These are phyloP conservation scores for Magnaporthales sp. DNA, from an alignment of 2,329 filamentous ascomycete species.

Conservation along the genomic window DNA sequence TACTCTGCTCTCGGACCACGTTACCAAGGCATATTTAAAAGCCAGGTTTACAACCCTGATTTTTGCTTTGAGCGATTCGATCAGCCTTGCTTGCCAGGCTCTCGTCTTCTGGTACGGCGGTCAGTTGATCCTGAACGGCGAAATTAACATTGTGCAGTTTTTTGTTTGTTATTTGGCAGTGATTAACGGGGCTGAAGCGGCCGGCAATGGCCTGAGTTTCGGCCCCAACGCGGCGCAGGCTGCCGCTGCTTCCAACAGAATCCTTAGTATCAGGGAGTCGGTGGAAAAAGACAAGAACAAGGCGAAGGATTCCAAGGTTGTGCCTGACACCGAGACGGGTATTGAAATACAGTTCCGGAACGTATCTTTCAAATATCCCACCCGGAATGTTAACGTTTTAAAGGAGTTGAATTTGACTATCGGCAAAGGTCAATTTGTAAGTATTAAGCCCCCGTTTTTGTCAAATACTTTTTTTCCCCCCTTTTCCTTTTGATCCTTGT, in stretches of 20 bases:
- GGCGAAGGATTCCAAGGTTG: conserved; percentile 14
- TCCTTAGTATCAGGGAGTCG: conserved; percentile 41
- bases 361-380: conserved; percentile 53
- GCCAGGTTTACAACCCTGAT: conserved; percentile 54
- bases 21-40: conserved; percentile 49
- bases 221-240: conserved; percentile 56
- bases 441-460: background rate
- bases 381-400: conserved; percentile 48
- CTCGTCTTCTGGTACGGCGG: conserved; percentile 61
- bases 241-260: conserved; percentile 49
- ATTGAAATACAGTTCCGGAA: conserved; percentile 48
- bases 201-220: conserved; percentile 60
- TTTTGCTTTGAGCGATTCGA: conserved; percentile 62
- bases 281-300: conserved; percentile 24
- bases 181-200: conserved; percentile 58
- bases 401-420: conserved; percentile 54
- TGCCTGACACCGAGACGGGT: conserved; percentile 37
- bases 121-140: conserved; percentile 37
- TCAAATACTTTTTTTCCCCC: background rate
- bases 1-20: conserved; percentile 49
- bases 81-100: conserved; percentile 54
- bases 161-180: conserved; percentile 56
- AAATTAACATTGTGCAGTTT: conserved; percentile 38
- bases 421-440: conserved; percentile 56
- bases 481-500: no score